Evolutionary conservation across 345 rosid species (phyloP), one percentile per base, ranked within the genome.

Genomic region (Turnera subulata): DNA sequence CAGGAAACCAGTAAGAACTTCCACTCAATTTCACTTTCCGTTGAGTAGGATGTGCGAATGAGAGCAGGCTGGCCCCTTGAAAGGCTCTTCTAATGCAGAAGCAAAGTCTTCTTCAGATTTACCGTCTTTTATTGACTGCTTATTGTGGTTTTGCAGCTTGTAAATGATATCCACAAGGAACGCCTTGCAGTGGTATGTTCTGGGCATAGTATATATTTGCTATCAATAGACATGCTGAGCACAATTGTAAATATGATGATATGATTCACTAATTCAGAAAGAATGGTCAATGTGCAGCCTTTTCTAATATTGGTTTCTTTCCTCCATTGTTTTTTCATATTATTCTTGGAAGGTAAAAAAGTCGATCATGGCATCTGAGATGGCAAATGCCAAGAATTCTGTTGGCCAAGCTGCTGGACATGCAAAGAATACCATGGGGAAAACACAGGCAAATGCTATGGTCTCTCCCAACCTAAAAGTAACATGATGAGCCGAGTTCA

Each of bases 161-260:
- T 80, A 70, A 80, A 72, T 67, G 99, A 93, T 56, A 63, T 82
- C 56, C 97, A 93, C 81, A 85, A 87, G 73, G 99, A 93, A 74
- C 80, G 99, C 65, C 84, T 85, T 49, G 89, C 85, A 54, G 84
- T 12, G 14, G 97, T 93, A 74, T 78, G 96, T 77, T 29, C 35
- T 29, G 35, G 35, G 35, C 71, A 64, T 54, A 18, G 5, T 43
- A 43, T 45, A 17, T 40, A 39, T n/a, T n/a, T n/a, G n/a, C n/a
- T n/a, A n/a, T n/a, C n/a, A 16, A 58, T 32, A 12, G 8, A 24
- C 11, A 44, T 13, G 25, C 52, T 51, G 50, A 20, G 22, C 16
- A 53, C 17, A 16, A 35, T 24, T 2, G 35, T 15, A 16, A 25
- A 17, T 45, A 13, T 4, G 51, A 26, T 5, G 20, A 15, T 15